Conservation (phyloP, 2,329 filamentous ascomycete genomes). For the Phyllosticta paracitricarpa region DNA sequence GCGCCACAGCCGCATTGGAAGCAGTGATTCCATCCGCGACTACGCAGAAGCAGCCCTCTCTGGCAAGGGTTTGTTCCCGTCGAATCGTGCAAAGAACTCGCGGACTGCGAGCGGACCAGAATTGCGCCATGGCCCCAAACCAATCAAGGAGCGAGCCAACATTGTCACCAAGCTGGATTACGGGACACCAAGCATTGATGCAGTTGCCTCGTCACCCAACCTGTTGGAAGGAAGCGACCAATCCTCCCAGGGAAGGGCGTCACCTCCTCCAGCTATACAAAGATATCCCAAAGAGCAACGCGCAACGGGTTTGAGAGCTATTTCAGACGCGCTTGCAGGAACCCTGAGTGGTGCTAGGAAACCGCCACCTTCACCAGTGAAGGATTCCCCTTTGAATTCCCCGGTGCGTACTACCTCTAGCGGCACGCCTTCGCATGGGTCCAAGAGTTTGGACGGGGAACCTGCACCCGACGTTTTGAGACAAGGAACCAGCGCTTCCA, state of each 20-base stretch:
- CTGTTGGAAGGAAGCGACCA: slow-evolving; percentile 35
- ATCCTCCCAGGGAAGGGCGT: slow-evolving; percentile 37
- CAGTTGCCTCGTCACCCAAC: slow-evolving; percentile 31
- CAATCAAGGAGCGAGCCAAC: slow-evolving; percentile 29
- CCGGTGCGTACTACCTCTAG: slow-evolving; percentile 68
- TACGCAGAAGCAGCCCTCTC: slow-evolving; percentile 42
- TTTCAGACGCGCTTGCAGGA: slow-evolving; percentile 61
- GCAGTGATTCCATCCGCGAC: slow-evolving; percentile 64
- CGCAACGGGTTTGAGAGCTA: slow-evolving; percentile 67
- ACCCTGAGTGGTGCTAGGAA: slow-evolving; percentile 27
- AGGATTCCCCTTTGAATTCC: slow-evolving; percentile 47
- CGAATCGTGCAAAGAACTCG: slow-evolving; percentile 22
- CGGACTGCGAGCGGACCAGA: slow-evolving; percentile 41
- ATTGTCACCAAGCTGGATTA: slow-evolving; percentile 49
- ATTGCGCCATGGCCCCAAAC: slow-evolving; percentile 15
- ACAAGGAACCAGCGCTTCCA: slow-evolving; percentile 30
- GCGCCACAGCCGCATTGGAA: slow-evolving; percentile 69
- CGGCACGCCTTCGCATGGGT: slow-evolving; percentile 47
- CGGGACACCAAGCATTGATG: slow-evolving; percentile 35
- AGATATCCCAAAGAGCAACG: slow-evolving; percentile 27
- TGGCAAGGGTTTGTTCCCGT: slow-evolving; percentile 24
- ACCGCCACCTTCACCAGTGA: slow-evolving; percentile 33
- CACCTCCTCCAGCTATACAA: slow-evolving; percentile 30
- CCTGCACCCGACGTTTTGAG: slow-evolving; percentile 5
- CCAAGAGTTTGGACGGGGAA: slow-evolving; percentile 70